Evolutionary conservation across 2,329 filamentous ascomycete genomes (phyloP).

Genomic region (Fonsecaea nubica): DNA sequence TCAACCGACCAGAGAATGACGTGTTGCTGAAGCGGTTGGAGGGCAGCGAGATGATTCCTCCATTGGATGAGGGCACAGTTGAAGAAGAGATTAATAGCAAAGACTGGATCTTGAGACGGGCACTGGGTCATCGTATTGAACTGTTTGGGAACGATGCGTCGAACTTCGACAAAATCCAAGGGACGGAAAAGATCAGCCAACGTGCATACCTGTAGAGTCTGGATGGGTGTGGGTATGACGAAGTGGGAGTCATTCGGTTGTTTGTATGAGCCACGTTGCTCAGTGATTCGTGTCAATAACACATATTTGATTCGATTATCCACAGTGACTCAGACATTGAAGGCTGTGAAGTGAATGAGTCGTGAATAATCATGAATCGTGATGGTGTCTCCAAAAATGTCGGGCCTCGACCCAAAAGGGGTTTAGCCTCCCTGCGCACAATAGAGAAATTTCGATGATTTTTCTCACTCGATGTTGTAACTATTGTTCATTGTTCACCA

Average conservation of each 20-base stretch:
- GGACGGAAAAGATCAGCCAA: slow-evolving; percentile 38
- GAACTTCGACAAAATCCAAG: slow-evolving; percentile 36
- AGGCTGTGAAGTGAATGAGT: not conserved
- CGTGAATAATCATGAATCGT: not conserved
- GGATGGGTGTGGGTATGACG: not conserved
- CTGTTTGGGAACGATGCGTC: slow-evolving; percentile 33
- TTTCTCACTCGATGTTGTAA: not conserved
- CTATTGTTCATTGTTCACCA: slow-evolving; percentile 20
- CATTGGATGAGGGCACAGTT: slow-evolving; percentile 42
- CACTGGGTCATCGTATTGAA: slow-evolving; percentile 45
- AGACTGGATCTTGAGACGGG: slow-evolving; percentile 52
- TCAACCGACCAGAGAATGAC: slow-evolving; percentile 59
- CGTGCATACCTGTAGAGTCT: slow-evolving; percentile 32
- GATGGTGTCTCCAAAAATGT: not conserved
- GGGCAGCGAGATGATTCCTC: slow-evolving; percentile 46
- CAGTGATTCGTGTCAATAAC: not conserved
- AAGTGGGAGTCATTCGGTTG: not conserved
- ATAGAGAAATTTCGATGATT: slow-evolving; percentile 27
- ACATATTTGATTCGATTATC: not conserved
- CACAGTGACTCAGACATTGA: not conserved
- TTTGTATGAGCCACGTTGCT: not conserved
- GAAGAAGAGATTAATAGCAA: slow-evolving; percentile 50
- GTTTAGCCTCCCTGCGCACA: slow-evolving; percentile 31
- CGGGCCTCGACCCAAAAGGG: slow-evolving; percentile 16
- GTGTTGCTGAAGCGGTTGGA: slow-evolving; percentile 52